Base-by-base conservation (phyloP, 345 rosid species). In the Pistacia integerrima region DNA sequence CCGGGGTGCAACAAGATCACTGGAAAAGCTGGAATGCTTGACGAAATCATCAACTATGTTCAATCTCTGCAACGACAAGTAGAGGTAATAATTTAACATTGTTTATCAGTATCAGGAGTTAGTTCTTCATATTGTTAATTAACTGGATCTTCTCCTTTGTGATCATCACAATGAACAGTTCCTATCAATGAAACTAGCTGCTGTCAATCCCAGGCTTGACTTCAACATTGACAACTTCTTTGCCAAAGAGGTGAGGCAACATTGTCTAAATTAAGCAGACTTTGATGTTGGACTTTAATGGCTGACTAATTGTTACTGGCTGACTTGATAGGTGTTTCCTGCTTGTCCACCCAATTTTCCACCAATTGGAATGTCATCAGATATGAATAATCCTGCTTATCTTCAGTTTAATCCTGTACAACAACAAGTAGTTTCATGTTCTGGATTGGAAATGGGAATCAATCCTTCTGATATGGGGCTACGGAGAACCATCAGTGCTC, bases 11-110 rank as follows among this genome's bases (percentile, higher is more conserved):
- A 84, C 85, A 90, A 88, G 79, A 85, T 88, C 60, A 87, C 89
- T 0, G 94, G 97, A 41, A 92, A 92, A 68, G 94, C 94, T 18
- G 97, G 97, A 65, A 92, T 92, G 97, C 94, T 92, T 71, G 97
- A 92, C 68, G 97, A 92, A 78, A 92, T 90, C 70, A 92, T 90
- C 67, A 92, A 89, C 77, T 92, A 92, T 78, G 97, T 92, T 74
- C 91, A 92, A 70, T 92, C 97, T 52, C 93, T 92, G 76, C 94
- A 92, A 72, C 77, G 87, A 48, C 94, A 92, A 82, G 92, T 90
- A 11, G 97, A 92, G 92, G 97, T 92, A 81, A 70, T 46, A 2
- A 14, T 25, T 4, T 63, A 1, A 8, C 4, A 58, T 33, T 13
- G 17, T 18, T 4, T 54, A 54, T 2, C 18, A 70, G 12, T 36